Evolutionary conservation across 1,284 basidiomycete genomes (phyloP).

Genomic region (Cryptococcus sp.): DNA sequence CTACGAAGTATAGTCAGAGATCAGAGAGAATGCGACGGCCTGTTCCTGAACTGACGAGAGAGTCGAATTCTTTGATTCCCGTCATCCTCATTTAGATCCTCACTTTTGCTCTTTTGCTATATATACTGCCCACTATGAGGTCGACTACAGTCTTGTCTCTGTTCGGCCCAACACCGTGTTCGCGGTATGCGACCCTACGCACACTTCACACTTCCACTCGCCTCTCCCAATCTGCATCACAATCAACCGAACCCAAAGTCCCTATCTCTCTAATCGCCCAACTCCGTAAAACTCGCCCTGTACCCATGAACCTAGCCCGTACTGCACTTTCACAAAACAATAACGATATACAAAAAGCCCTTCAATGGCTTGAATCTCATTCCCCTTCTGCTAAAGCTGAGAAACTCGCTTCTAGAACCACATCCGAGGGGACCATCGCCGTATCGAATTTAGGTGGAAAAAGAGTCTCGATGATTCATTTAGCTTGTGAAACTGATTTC

Average conservation of each 20-base stretch:
- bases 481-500: constrained; percentile 97
- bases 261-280: constrained; percentile 75
- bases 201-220: not conserved
- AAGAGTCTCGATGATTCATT: constrained; percentile 80
- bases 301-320: constrained; percentile 79
- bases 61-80: no score
- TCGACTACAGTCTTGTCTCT: not conserved
- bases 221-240: not conserved
- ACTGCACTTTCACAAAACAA: constrained; percentile 74
- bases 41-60: no score
- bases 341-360: constrained; percentile 69
- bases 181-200: not conserved
- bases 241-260: constrained; percentile 24
- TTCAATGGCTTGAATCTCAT: constrained; percentile 80
- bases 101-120: not conserved
- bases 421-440: constrained; percentile 75
- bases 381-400: constrained; percentile 58
- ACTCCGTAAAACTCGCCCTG: constrained; percentile 70
- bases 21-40: no score
- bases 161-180: not conserved
- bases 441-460: constrained; percentile 64
- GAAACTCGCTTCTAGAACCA: constrained; percentile 69
- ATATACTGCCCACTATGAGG: not conserved
- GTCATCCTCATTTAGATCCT: not conserved
- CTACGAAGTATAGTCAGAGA: no score